phyloP scores from a whole-genome alignment of 345 rosid species.

The Firmiana major region DNA sequence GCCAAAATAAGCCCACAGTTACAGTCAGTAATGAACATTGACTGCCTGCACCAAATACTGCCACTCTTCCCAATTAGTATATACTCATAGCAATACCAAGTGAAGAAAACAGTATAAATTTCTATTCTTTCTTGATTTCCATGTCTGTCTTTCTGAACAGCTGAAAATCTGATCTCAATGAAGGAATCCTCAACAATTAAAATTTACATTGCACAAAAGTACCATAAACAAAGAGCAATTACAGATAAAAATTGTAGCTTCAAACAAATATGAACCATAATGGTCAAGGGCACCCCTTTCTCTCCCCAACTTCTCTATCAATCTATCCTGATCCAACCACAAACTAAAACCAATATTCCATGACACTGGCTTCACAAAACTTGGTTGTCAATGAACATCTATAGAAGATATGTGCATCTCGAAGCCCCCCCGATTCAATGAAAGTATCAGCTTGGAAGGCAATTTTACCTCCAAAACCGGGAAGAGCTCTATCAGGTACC shows the following conservation, averaged over 20 bases:
- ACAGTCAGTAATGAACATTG: background rate
- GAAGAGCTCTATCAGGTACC: constrained; percentile 7
- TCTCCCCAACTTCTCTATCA: constrained; percentile 1
- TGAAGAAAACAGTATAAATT: constrained; percentile 9
- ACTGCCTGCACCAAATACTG: background rate
- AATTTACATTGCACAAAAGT: constrained; percentile 27
- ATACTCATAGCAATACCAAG: background rate
- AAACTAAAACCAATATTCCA: background rate
- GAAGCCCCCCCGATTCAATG: background rate
- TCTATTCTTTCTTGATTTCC: constrained; percentile 7
- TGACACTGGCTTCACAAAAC: constrained; percentile 12
- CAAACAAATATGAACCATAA: constrained; percentile 14
- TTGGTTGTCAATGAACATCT: background rate
- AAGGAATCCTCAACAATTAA: constrained; percentile 26
- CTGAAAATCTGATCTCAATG: constrained; percentile 19
- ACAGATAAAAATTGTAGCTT: constrained; percentile 27
- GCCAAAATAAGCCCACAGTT: background rate
- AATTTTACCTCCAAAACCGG: background rate
- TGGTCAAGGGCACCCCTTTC: constrained; percentile 7
- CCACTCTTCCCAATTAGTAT: background rate
- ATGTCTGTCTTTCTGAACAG: constrained; percentile 6
- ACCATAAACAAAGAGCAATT: constrained; percentile 20
- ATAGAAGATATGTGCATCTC: background rate
- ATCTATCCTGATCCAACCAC: background rate
- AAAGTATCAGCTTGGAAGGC: constrained; percentile 9